Evolutionary conservation across 345 rosid genomes (phyloP).

Genomic region (Melaleuca quinquenervia): DNA sequence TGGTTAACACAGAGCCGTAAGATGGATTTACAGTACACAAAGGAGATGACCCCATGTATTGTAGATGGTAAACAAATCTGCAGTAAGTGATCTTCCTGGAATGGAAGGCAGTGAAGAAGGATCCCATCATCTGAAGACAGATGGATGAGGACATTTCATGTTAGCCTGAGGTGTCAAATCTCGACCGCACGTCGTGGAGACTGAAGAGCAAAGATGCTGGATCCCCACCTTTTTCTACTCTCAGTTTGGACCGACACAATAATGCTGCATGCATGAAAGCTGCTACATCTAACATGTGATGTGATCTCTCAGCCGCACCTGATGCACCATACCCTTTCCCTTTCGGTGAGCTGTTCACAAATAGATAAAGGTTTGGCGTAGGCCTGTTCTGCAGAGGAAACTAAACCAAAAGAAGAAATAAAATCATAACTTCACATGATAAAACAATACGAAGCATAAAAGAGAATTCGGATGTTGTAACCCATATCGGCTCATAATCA

Average conservation of each 20-base stretch:
- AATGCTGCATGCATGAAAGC: background rate
- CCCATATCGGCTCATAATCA: background rate
- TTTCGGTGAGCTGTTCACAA: background rate
- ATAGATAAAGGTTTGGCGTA: background rate
- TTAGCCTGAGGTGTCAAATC: background rate
- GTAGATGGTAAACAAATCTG: background rate
- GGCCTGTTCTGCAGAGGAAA: background rate
- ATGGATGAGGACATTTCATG: background rate
- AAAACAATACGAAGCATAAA: no score
- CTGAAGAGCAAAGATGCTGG: background rate
- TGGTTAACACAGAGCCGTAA: background rate
- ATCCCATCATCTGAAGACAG: background rate
- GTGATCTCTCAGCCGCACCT: background rate
- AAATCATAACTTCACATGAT: no score
- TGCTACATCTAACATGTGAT: background rate
- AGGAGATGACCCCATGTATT: background rate
- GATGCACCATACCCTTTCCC: background rate
- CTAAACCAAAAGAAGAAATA: background rate
- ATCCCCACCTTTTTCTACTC: background rate
- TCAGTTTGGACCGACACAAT: background rate
- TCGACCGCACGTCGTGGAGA: background rate
- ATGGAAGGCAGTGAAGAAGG: background rate
- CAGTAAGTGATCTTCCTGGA: background rate
- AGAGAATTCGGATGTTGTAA: background rate
- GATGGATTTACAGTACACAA: background rate